A percentile compares a stretch with the other conserved stretches of the same genome.
phyloP scores from a whole-genome alignment of 176 grass and related monocot genomes.

The Paspalum notatum region DNA sequence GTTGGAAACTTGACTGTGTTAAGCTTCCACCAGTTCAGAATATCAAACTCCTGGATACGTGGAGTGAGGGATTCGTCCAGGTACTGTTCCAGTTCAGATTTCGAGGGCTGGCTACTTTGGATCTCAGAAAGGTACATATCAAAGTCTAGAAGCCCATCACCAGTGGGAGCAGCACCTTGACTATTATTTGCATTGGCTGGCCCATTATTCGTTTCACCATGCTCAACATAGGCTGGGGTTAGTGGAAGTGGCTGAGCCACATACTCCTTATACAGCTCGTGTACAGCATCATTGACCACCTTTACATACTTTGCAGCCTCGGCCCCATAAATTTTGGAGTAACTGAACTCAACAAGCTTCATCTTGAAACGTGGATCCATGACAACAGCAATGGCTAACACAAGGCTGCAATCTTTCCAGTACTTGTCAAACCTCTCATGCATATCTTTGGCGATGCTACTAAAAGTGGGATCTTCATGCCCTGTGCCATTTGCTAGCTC shows the following conservation, averaged over 20 bases:
- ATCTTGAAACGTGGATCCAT: conserved; percentile 94
- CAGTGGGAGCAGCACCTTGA: conserved; percentile 13
- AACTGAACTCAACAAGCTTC: conserved; percentile 89
- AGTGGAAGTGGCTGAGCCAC: conserved; percentile 45
- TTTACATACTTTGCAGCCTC: conserved; percentile 67
- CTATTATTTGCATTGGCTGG: conserved; percentile 28
- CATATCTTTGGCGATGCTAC: conserved; percentile 70
- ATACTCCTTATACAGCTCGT: conserved; percentile 71
- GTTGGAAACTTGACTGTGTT: conserved; percentile 71
- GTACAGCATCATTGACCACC: conserved; percentile 59
- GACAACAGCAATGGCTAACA: conserved; percentile 73
- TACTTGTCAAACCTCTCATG: conserved; percentile 90
- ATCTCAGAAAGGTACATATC: too few species aligned
- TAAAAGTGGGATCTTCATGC: conserved; percentile 61
- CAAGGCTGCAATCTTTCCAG: conserved; percentile 85
- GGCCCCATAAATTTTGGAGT: conserved; percentile 74
- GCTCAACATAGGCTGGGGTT: conserved; percentile 48
- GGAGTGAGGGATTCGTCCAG: conserved; percentile 70
- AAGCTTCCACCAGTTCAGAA: conserved; percentile 78
- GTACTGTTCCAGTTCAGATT: conserved; percentile 65
- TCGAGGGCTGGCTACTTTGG: too few species aligned
- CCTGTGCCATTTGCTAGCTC: conserved; percentile 55
- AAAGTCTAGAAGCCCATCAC: background rate
- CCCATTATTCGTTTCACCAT: conserved; percentile 35
- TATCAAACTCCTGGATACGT: conserved; percentile 69